Percentiles rank a stretch among this genome's conserved stretches.
Evolutionary conservation across 257 asterid species (phyloP).

Genomic region (Solanum bulbocastanum): DNA sequence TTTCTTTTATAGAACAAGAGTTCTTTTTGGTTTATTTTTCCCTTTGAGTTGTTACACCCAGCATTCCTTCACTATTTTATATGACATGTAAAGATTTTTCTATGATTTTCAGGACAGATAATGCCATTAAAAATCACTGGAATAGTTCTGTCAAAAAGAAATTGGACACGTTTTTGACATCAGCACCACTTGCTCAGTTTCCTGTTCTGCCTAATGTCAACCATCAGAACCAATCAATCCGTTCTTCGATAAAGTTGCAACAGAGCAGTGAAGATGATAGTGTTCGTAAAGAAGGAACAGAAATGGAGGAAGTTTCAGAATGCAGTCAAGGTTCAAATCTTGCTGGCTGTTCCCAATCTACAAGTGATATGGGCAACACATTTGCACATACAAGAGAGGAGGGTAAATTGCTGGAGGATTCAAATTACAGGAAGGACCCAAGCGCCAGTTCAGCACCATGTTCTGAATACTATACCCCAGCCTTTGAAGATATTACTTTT

Average conservation of each 20-base stretch:
- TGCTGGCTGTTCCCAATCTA: slow-evolving; percentile 42
- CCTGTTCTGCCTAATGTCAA: slow-evolving; percentile 48
- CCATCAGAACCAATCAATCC: slow-evolving; percentile 34
- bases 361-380: slow-evolving; percentile 29
- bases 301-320: slow-evolving; percentile 76
- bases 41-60: neutral
- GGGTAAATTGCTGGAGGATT: slow-evolving; percentile 31
- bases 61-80: neutral
- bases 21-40: neutral
- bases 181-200: slow-evolving; percentile 78
- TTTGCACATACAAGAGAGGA: slow-evolving; percentile 26
- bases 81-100: slow-evolving; percentile 4
- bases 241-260: slow-evolving; percentile 57
- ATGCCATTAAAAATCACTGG: slow-evolving; percentile 94
- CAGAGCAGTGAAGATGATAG: slow-evolving; percentile 70
- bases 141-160: slow-evolving; percentile 92
- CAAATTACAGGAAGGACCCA: slow-evolving; percentile 10
- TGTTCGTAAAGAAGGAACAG: slow-evolving; percentile 33
- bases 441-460: slow-evolving; percentile 16
- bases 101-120: slow-evolving; percentile 67
- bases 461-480: slow-evolving; percentile 33
- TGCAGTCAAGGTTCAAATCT: slow-evolving; percentile 70
- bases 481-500: slow-evolving; percentile 32
- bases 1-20: neutral
- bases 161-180: slow-evolving; percentile 69